phyloP scores from a whole-genome alignment of 495 filamentous ascomycete genomes.

The Jackrogersella multiformis region DNA sequence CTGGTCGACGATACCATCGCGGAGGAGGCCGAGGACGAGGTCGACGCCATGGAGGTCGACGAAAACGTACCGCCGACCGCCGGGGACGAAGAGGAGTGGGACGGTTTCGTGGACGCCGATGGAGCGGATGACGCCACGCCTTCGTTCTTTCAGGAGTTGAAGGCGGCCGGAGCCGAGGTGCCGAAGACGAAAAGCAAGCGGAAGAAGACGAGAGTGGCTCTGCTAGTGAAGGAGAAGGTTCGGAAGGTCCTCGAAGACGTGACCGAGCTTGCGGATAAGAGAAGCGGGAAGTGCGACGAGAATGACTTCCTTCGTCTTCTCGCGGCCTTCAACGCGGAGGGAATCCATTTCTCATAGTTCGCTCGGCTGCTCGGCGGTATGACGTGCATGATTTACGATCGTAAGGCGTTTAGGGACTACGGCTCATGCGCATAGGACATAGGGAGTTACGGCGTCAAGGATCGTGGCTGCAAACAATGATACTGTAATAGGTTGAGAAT shows the following conservation, averaged over 20 bases:
- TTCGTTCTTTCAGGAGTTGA: constrained; percentile 79
- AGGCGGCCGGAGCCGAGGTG: constrained; percentile 54
- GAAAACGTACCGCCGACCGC: constrained; percentile 58
- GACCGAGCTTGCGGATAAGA: constrained; percentile 79
- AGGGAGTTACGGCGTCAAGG: constrained; percentile 34
- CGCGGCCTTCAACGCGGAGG: constrained; percentile 79
- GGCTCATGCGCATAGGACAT: constrained; percentile 23
- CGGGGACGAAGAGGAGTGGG: constrained; percentile 59
- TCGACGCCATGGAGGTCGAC: constrained; percentile 64
- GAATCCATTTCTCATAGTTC: constrained; percentile 86
- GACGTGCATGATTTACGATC: constrained; percentile 22
- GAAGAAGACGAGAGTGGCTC: constrained; percentile 77
- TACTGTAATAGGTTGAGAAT: not conserved
- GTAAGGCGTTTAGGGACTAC: constrained; percentile 17
- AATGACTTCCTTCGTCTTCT: constrained; percentile 79
- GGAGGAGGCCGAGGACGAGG: constrained; percentile 60
- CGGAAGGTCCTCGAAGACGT: constrained; percentile 78
- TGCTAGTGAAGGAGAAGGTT: constrained; percentile 83
- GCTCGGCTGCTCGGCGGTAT: not conserved
- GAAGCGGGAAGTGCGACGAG: constrained; percentile 87
- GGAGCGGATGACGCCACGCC: constrained; percentile 64
- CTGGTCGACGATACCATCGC: constrained; percentile 74
- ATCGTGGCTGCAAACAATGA: not conserved
- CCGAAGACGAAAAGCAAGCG: constrained; percentile 65
- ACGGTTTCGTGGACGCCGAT: constrained; percentile 54